phyloP scores from a whole-genome alignment of 495 filamentous ascomycete species.

The Xylaria flabelliformis region DNA sequence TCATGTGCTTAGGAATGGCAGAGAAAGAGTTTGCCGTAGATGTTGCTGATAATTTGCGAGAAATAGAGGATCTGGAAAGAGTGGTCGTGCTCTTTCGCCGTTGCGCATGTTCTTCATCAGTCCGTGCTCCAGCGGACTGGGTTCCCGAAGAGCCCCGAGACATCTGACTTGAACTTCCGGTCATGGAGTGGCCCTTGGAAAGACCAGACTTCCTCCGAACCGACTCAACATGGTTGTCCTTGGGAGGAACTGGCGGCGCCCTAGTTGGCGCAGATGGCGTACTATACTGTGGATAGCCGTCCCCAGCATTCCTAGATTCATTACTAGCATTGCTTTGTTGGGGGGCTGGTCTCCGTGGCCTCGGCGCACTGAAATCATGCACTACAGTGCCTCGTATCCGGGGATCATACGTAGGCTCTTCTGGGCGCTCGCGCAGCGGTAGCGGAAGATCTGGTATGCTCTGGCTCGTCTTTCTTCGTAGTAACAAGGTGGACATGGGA shows the following conservation, averaged over 20 bases:
- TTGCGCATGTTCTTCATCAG: slow-evolving; percentile 35
- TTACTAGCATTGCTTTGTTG: slow-evolving; percentile 25
- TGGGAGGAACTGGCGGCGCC: slow-evolving; percentile 46
- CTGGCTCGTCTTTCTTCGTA: slow-evolving; percentile 51
- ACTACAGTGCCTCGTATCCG: slow-evolving; percentile 83
- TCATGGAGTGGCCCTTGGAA: slow-evolving; percentile 41
- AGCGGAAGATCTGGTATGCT: slow-evolving; percentile 55
- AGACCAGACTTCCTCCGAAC: slow-evolving; percentile 39
- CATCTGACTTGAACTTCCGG: slow-evolving; percentile 20
- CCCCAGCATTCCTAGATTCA: slow-evolving; percentile 25
- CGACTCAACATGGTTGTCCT: slow-evolving; percentile 41
- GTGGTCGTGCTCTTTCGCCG: slow-evolving; percentile 47
- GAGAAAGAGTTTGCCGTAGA: slow-evolving; percentile 53
- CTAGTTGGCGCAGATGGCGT: slow-evolving; percentile 26
- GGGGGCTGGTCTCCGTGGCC: slow-evolving; percentile 61
- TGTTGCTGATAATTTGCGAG: slow-evolving; percentile 47
- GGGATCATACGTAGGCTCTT: slow-evolving; percentile 69
- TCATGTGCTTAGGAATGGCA: slow-evolving; percentile 74
- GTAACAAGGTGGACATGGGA: slow-evolving; percentile 53
- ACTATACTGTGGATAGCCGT: slow-evolving; percentile 30
- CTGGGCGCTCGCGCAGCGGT: slow-evolving; percentile 46
- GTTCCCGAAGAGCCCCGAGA: slow-evolving; percentile 36
- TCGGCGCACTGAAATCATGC: slow-evolving; percentile 89
- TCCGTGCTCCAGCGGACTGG: slow-evolving; percentile 9
- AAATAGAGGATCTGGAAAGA: slow-evolving; percentile 42